Conservation (phyloP, 2,329 filamentous ascomycete genomes). For the Fusarium scirpi region DNA sequence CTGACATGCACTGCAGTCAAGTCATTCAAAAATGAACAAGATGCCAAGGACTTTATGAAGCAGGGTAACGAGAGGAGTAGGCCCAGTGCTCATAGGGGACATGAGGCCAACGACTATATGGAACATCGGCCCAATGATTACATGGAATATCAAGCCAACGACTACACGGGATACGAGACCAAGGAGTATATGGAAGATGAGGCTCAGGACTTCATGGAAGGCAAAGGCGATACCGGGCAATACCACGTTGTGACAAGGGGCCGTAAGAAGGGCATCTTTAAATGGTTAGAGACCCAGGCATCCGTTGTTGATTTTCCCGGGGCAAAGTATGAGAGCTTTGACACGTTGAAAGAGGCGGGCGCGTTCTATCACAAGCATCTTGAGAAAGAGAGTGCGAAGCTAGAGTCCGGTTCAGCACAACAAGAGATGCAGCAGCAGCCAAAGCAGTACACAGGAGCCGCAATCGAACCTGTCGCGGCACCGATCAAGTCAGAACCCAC, state of each 20-base stretch:
- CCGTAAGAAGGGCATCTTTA: constrained; percentile 69
- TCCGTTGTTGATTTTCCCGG: constrained; percentile 81
- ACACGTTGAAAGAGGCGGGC: constrained; percentile 75
- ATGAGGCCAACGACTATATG: background rate
- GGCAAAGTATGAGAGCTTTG: constrained; percentile 77
- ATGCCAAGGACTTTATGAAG: constrained; percentile 82
- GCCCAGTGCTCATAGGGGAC: constrained; percentile 54
- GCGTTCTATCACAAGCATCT: constrained; percentile 65
- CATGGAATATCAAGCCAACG: background rate
- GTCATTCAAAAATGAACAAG: constrained; percentile 77
- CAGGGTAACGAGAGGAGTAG: constrained; percentile 47
- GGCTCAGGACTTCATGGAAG: constrained; percentile 48
- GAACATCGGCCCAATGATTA: background rate
- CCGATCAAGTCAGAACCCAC: constrained; percentile 46
- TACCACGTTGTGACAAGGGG: constrained; percentile 74
- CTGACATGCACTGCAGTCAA: constrained; percentile 69
- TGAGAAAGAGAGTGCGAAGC: constrained; percentile 66
- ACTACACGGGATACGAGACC: background rate
- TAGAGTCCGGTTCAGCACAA: constrained; percentile 49
- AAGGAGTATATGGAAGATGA: background rate
- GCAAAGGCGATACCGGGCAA: constrained; percentile 56
- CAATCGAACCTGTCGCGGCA: constrained; percentile 36
- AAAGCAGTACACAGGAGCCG: constrained; percentile 30
- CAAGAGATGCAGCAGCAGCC: constrained; percentile 1
- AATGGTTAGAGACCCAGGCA: constrained; percentile 75